Conservation (phyloP, 768 basidiomycete genomes). For the Lentinula boryana region DNA sequence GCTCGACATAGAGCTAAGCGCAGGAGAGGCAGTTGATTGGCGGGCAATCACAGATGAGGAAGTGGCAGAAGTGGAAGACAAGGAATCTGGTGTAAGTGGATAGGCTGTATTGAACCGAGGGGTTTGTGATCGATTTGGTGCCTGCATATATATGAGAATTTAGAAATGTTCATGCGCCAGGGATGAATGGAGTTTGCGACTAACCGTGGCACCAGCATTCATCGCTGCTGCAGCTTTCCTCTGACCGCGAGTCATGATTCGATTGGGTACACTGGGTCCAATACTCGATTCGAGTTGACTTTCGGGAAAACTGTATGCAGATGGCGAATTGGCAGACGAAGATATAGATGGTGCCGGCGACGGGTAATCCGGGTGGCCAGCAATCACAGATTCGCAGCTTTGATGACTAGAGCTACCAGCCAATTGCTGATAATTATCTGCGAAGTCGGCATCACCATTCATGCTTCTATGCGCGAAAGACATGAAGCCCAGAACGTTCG, state of each 20-base stretch:
- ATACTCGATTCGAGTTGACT: slow-evolving; percentile 43
- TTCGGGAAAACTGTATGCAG: slow-evolving; percentile 3
- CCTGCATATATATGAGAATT: not conserved
- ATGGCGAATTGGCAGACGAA: not conserved
- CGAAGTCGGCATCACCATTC: not conserved
- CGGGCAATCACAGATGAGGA: not conserved
- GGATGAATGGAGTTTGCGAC: slow-evolving; percentile 17
- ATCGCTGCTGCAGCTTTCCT: slow-evolving; percentile 23
- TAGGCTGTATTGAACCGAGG: not conserved
- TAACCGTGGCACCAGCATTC: slow-evolving; percentile 16
- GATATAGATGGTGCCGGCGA: not conserved
- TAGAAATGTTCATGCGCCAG: slow-evolving; percentile 2
- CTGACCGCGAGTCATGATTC: slow-evolving; percentile 40
- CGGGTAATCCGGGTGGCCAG: not conserved
- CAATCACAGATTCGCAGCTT: not conserved
- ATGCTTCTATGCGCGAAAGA: not conserved
- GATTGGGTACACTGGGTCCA: slow-evolving; percentile 49
- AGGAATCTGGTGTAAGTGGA: slow-evolving; percentile 14
- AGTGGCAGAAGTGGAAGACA: slow-evolving; percentile 8
- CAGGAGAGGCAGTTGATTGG: slow-evolving; percentile 1
- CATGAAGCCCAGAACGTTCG: not conserved
- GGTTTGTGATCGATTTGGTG: slow-evolving; percentile 3
- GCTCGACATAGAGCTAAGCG: not conserved
- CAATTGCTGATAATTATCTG: not conserved
- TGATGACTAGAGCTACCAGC: not conserved